Percentiles rank a stretch among this genome's conserved stretches.
Conservation (phyloP, 2,329 filamentous ascomycete genomes). For the Fonsecaea erecta region DNA sequence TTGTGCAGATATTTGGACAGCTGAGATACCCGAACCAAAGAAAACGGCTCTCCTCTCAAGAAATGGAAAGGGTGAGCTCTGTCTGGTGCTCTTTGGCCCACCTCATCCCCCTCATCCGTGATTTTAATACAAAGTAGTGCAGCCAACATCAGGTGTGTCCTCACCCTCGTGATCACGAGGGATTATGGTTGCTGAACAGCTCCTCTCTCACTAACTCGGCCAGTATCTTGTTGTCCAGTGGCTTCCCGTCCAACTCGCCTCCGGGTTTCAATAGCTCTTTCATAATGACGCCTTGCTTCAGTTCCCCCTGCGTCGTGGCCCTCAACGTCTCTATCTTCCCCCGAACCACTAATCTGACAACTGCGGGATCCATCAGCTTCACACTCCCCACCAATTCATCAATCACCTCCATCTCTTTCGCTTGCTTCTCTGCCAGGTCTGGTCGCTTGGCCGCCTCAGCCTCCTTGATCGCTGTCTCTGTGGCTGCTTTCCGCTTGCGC, state of each 20-base stretch:
- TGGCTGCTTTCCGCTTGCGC: conserved; percentile 48
- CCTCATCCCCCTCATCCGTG: background rate
- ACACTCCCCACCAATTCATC: conserved; percentile 52
- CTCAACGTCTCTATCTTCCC: conserved; percentile 45
- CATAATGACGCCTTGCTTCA: conserved; percentile 48
- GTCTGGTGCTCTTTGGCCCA: background rate
- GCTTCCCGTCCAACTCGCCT: conserved; percentile 51
- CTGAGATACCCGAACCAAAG: background rate
- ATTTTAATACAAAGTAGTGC: conserved; percentile 16
- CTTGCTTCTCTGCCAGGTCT: conserved; percentile 53
- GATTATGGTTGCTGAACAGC: conserved; percentile 17
- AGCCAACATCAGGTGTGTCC: background rate
- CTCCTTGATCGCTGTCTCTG: conserved; percentile 48
- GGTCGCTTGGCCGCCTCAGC: conserved; percentile 48
- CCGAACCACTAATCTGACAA: conserved; percentile 46
- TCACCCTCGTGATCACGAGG: conserved; percentile 6
- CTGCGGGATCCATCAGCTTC: conserved; percentile 48
- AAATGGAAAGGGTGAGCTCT: background rate
- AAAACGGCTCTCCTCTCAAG: background rate
- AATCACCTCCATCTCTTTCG: conserved; percentile 49
- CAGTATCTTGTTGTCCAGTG: conserved; percentile 49
- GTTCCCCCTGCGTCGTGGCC: conserved; percentile 36
- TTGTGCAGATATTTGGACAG: background rate
- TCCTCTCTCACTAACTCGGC: conserved; percentile 47
- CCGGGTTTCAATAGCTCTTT: conserved; percentile 49